Evolutionary conservation across 1,284 basidiomycete species (phyloP), one percentile per base, ranked within the genome.

Genomic region (Irpex rosettiformis): DNA sequence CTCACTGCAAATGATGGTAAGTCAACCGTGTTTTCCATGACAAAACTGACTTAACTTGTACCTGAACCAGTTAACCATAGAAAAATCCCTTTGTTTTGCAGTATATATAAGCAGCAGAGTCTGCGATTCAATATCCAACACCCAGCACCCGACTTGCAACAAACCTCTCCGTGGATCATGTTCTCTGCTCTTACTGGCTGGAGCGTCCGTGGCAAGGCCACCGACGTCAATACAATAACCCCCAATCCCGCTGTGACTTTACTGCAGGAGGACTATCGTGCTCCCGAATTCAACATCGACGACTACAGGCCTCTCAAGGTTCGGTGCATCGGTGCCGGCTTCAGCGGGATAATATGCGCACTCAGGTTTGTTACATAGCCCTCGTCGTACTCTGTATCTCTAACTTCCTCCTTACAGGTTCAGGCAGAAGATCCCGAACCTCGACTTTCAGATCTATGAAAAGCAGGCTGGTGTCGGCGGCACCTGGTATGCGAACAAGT

Each of bases 361-460:
- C 80, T 85, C 52, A 73, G 83, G 77, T 80, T 40, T 48, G 16
- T 8, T 16, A 29, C 8, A 13, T 42, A 7, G 18, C 48, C 3
- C 54, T 5, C 18, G 8, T 13, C 25, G 40, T n/a, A n/a, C 3
- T 0, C n/a, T 25, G 28, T 30, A 24, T 4, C n/a, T 18, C 4
- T 48, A 37, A n/a, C 24, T 4, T 11, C 33, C 42, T 2, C 11
- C 28, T 4, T 5, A 3, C 27, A 81, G 82, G 42, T 79, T 84
- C 61, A 72, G 76, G 21, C 83, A 84, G 67, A 71, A 72, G 40
- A 72, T 84, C 22, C 72, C 74, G 55, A 84, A 84, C 59, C 63
- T 83, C 16, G 70, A 80, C 27, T 64, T 85, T 2, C 76, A 74
- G 0, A 77, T 85, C n/a, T 86, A 84, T 65, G 83, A 86, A 43